phyloP scores from a whole-genome alignment of 129 eudicot species.

The Chrysanthemum lavandulifolium region DNA sequence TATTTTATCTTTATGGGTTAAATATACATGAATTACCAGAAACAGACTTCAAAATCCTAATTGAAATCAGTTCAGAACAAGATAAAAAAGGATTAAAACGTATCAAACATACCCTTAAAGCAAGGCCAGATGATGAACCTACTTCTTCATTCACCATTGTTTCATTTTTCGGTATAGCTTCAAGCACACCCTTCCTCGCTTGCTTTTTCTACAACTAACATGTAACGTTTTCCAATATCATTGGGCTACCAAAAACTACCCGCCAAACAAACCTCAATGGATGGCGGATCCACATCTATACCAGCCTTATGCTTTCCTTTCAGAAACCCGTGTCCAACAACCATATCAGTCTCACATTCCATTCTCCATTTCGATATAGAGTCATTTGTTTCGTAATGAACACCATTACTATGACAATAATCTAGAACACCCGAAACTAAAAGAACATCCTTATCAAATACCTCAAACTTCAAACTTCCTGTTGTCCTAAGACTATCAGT shows the following conservation, averaged over 20 bases:
- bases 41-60: no score
- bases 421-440: constrained; percentile 63
- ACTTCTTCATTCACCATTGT: constrained; percentile 38
- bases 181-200: constrained; percentile 50
- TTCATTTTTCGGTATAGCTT: constrained; percentile 83
- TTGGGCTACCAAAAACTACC: constrained; percentile 77
- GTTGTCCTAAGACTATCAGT: constrained; percentile 72
- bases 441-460: constrained; percentile 55
- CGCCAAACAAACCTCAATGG: constrained; percentile 78
- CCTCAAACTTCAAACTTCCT: constrained; percentile 83
- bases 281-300: constrained; percentile 44
- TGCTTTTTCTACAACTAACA: constrained; percentile 49
- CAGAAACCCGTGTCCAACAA: constrained; percentile 42
- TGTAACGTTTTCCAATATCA: constrained; percentile 59
- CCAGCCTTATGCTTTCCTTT: constrained; percentile 40
- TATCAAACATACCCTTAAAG: constrained; percentile 47
- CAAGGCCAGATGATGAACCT: constrained; percentile 35
- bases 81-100: not conserved
- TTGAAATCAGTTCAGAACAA: not conserved
- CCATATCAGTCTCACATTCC: constrained; percentile 62
- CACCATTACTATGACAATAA: constrained; percentile 47
- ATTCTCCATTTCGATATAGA: constrained; percentile 55
- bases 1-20: no score
- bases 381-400: constrained; percentile 36
- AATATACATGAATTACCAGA: no score